A percentile compares a stretch with the other conserved stretches of the same genome.
Conservation (phyloP, 257 asterid genomes). For the Striga asiatica region DNA sequence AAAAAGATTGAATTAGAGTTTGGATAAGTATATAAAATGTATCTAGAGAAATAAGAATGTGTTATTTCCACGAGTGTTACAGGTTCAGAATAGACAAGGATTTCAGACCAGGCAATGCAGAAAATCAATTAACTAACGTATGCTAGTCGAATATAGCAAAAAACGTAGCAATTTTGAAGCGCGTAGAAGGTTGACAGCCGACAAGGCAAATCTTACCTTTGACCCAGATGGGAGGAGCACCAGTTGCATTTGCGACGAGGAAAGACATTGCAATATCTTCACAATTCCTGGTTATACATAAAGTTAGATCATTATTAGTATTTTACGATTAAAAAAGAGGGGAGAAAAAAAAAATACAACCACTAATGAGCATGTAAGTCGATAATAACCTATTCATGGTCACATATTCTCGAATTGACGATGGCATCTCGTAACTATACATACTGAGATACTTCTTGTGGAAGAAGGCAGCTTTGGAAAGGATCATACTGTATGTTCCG, state of each 20-base stretch:
- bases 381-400: conserved; percentile 41
- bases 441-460: conserved; percentile 65
- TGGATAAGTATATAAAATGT: background rate
- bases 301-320: background rate
- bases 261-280: conserved; percentile 94
- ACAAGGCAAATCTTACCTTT: conserved; percentile 35
- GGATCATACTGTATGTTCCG: conserved; percentile 69
- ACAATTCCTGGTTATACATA: conserved; percentile 46
- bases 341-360: background rate
- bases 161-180: background rate
- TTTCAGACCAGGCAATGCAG: background rate
- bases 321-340: background rate
- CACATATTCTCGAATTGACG: conserved; percentile 59
- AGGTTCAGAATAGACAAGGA: background rate
- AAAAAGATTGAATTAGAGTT: background rate
- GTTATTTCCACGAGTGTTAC: background rate
- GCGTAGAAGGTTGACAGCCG: background rate
- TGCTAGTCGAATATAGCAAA: background rate
- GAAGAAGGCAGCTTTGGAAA: conserved; percentile 70
- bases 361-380: background rate
- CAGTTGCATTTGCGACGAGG: conserved; percentile 79
- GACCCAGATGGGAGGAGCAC: conserved; percentile 83
- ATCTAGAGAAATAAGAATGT: background rate
- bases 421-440: conserved; percentile 73
- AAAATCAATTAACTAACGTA: background rate